phyloP scores from a whole-genome alignment of 2,329 filamentous ascomycete genomes.

The Aspergillus ibericus region DNA sequence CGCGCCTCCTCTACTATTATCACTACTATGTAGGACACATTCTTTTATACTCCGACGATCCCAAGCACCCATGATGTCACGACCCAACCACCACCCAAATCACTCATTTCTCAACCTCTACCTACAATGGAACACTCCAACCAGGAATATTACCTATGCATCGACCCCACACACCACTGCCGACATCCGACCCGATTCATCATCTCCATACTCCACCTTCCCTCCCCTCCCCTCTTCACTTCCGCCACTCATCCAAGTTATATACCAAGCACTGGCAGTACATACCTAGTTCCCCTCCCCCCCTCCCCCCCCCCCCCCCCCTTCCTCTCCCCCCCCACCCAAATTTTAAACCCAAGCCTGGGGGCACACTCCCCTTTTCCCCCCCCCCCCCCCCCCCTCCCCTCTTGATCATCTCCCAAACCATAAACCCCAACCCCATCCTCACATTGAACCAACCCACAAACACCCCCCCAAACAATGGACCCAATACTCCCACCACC shows the following conservation, averaged over 20 bases:
- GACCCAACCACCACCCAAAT: no score
- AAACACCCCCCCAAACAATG: constrained; percentile 9
- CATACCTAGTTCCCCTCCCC: no score
- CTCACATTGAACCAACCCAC: not conserved
- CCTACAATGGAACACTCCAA: no score
- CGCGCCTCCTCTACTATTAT: no score
- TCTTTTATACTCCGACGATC: no score
- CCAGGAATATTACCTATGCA: no score
- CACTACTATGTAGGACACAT: no score
- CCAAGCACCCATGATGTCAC: no score
- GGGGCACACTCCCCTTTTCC: no score
- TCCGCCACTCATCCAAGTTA: not conserved
- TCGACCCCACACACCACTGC: not conserved
- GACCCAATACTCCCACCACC: constrained; percentile 21
- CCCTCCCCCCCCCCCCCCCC: not conserved
- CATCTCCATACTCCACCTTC: not conserved
- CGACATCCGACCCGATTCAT: constrained; percentile 1
- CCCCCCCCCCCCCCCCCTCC: not conserved
- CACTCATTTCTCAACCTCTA: no score
- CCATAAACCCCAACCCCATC: not conserved
- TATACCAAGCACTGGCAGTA: not conserved
- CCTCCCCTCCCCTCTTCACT: not conserved
- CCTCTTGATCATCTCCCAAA: not conserved
- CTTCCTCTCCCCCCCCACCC: not conserved
- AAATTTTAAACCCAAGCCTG: no score